phyloP scores from a whole-genome alignment of 1,284 basidiomycete genomes.

The Hypsizygus ulmarius region DNA sequence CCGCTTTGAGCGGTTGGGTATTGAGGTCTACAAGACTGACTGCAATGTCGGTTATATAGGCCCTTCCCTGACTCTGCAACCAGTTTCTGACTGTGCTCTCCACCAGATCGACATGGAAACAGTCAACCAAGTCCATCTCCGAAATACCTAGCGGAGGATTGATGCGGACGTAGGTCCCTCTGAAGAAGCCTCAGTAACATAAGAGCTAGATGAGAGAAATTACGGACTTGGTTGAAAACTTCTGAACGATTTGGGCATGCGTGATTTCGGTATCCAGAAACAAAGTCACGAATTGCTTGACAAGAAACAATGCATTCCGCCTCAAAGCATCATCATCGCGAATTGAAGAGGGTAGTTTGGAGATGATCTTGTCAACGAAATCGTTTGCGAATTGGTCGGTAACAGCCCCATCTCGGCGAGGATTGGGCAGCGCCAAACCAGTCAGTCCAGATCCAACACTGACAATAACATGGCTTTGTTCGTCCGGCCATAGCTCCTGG shows the following conservation, averaged over 20 bases:
- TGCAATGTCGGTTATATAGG: conserved; percentile 5
- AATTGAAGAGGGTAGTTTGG: conserved; percentile 3
- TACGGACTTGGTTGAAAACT: conserved; percentile 1
- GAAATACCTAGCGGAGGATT: conserved; percentile 19
- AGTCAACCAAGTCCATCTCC: conserved; percentile 18
- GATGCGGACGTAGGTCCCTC: conserved; percentile 18
- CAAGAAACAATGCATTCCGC: conserved; percentile 12
- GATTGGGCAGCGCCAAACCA: conserved; percentile 11
- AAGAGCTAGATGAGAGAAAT: background rate
- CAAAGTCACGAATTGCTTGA: conserved; percentile 17
- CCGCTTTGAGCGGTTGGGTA: conserved; percentile 9
- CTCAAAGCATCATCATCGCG: background rate
- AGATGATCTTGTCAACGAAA: conserved; percentile 15
- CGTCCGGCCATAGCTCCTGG: conserved; percentile 17
- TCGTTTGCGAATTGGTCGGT: conserved; percentile 13
- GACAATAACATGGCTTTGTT: conserved; percentile 13
- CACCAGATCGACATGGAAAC: conserved; percentile 11
- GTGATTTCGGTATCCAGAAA: conserved; percentile 18
- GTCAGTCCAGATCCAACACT: conserved; percentile 22
- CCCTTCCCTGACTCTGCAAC: conserved; percentile 13
- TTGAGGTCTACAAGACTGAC: conserved; percentile 13
- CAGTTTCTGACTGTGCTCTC: conserved; percentile 13
- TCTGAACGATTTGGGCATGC: conserved; percentile 9
- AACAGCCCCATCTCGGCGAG: conserved; percentile 17
- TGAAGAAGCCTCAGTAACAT: background rate